phyloP scores from a whole-genome alignment of 768 basidiomycete species.

The Leccinum boreale region DNA sequence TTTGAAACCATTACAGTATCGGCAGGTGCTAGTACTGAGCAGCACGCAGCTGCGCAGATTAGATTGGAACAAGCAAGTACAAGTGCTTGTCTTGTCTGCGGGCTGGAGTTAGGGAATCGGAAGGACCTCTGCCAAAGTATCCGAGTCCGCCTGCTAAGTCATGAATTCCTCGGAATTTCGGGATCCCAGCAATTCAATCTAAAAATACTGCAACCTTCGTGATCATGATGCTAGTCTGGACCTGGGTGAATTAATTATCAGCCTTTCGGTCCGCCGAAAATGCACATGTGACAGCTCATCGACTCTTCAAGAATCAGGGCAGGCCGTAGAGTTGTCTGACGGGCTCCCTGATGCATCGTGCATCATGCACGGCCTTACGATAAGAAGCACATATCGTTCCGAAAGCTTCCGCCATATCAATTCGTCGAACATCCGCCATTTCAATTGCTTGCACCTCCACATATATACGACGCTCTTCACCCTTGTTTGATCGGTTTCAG shows the following conservation, averaged over 20 bases:
- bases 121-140: neutral
- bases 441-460: neutral
- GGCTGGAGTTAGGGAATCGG: too few relatives aligned
- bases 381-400: neutral
- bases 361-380: neutral
- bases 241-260: neutral
- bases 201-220: neutral
- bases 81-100: too few relatives aligned
- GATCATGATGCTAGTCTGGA: neutral
- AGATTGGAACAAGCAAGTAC: too few relatives aligned
- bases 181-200: neutral
- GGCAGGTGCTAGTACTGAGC: neutral
- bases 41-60: too few relatives aligned
- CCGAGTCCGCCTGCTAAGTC: neutral
- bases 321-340: neutral
- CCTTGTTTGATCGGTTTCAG: neutral
- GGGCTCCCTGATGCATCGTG: neutral
- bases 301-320: neutral
- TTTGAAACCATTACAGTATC: neutral
- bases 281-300: neutral
- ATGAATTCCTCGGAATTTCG: neutral
- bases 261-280: neutral
- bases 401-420: neutral
- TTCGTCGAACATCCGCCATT: neutral
- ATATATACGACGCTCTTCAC: neutral